Conservation (phyloP, 176 grass and related monocot genomes). For the Phyllostachys edulis region DNA sequence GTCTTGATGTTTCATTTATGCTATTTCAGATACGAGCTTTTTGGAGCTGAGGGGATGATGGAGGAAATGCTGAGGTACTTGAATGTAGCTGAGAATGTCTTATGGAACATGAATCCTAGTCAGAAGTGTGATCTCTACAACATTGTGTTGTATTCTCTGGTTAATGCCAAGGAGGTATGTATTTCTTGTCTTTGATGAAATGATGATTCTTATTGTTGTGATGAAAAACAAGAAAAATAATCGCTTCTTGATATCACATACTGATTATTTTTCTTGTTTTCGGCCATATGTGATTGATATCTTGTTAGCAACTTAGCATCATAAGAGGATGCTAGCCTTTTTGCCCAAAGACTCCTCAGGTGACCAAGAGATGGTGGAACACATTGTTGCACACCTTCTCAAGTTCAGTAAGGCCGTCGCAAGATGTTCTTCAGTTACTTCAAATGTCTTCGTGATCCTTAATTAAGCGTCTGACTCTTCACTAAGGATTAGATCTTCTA, state of each 20-base stretch:
- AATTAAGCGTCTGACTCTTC: conserved; percentile 71
- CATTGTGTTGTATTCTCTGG: conserved; percentile 55
- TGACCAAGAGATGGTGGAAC: conserved; percentile 70
- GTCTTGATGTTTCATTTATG: conserved; percentile 26
- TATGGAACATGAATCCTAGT: conserved; percentile 47
- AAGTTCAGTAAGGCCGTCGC: conserved; percentile 66
- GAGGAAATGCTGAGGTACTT: conserved; percentile 82
- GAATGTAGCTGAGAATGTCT: conserved; percentile 59
- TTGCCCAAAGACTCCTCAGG: conserved; percentile 75
- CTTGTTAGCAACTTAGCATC: background rate
- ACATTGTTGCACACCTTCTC: conserved; percentile 63
- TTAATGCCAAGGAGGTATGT: conserved; percentile 64
- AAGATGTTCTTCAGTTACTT: conserved; percentile 52
- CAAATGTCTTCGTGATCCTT: conserved; percentile 53
- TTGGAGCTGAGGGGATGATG: conserved; percentile 79
- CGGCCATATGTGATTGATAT: background rate
- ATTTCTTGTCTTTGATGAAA: background rate
- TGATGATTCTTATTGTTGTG: too few relatives aligned
- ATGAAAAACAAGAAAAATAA: too few relatives aligned
- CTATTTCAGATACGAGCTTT: conserved; percentile 73
- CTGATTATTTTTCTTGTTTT: too few relatives aligned
- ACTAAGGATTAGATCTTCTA: conserved; percentile 68
- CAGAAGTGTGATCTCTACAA: conserved; percentile 69
- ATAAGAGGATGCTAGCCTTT: conserved; percentile 43
- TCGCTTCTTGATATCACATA: too few relatives aligned